These are phyloP conservation scores for Chamaecyparis obtusa DNA, from an alignment of 75 land plant species.

Conservation along the genomic window DNA sequence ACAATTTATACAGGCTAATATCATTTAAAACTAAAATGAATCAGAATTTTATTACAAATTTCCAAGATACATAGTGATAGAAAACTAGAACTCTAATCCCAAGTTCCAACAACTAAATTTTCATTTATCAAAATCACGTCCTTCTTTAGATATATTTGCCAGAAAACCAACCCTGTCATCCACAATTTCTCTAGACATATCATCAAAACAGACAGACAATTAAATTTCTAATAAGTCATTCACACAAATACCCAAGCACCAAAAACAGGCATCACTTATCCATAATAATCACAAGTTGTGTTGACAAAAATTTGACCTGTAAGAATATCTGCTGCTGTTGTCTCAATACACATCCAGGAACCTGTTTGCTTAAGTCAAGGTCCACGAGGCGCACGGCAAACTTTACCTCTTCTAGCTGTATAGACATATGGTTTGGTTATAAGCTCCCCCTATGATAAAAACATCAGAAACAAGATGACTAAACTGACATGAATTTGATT, in stretches of 20 bases:
- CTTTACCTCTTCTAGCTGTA: slow-evolving; percentile 77
- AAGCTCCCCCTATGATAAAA: background rate
- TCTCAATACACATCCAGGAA: slow-evolving; percentile 45
- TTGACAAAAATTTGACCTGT: slow-evolving; percentile 34
- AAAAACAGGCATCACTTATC: background rate
- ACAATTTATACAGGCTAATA: background rate
- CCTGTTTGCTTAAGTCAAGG: slow-evolving; percentile 48
- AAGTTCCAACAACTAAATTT: background rate
- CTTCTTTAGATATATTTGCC: background rate
- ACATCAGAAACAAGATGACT: background rate
- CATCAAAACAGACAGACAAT: background rate
- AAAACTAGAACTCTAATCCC: background rate
- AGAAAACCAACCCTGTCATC: background rate
- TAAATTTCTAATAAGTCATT: no score
- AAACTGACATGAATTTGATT: background rate
- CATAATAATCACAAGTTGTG: background rate
- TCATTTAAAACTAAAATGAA: background rate
- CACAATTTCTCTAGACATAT: background rate
- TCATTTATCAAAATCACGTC: background rate
- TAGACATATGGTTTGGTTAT: slow-evolving; percentile 13
- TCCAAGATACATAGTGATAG: background rate
- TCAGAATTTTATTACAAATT: background rate
- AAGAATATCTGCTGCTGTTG: slow-evolving; percentile 52
- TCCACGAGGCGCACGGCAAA: slow-evolving; percentile 76
- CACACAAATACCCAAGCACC: background rate